A percentile compares a stretch with the other conserved stretches of the same genome.
These are phyloP conservation scores for Ascochyta pisi DNA, from an alignment of 2,329 filamentous ascomycete species.

Conservation along the genomic window DNA sequence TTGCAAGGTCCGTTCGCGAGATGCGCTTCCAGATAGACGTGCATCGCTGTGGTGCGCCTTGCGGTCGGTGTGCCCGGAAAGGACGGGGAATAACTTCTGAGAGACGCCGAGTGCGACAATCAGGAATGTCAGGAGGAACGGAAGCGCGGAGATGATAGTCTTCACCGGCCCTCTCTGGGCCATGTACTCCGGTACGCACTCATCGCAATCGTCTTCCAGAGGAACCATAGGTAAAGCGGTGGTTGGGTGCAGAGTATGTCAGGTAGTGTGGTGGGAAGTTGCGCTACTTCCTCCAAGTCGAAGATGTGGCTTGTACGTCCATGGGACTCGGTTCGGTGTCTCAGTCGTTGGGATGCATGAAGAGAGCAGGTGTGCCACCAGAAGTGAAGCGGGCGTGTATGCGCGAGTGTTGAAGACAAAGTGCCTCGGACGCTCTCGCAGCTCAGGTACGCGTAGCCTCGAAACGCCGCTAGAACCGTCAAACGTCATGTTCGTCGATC, in stretches of 20 bases:
- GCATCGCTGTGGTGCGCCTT: conserved; percentile 69
- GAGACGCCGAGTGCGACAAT: conserved; percentile 68
- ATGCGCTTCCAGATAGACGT: conserved; percentile 57
- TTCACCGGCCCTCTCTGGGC: conserved; percentile 54
- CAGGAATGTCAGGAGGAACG: conserved; percentile 75
- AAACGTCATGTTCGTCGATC: conserved; percentile 33
- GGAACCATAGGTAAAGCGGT: conserved; percentile 39
- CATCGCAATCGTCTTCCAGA: conserved; percentile 60
- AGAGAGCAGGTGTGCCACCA: conserved; percentile 9
- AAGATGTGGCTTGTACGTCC: conserved; percentile 29
- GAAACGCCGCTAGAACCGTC: conserved; percentile 22
- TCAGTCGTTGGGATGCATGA: conserved; percentile 20
- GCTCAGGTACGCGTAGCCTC: conserved; percentile 27
- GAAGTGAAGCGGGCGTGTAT: conserved; percentile 1
- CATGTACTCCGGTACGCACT: conserved; percentile 62
- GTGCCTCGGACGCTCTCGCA: conserved; percentile 10
- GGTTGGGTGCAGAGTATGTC: not conserved
- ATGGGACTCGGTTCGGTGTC: conserved; percentile 28
- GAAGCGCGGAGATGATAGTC: conserved; percentile 67
- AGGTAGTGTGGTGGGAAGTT: conserved; percentile 4
- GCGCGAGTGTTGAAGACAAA: conserved; percentile 6
- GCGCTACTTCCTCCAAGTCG: conserved; percentile 12
- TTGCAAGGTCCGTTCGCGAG: conserved; percentile 33
- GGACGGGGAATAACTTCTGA: conserved; percentile 74
- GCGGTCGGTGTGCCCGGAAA: conserved; percentile 64